phyloP scores from a whole-genome alignment of 2,329 filamentous ascomycete species.

The Ophiocordyceps camponoti-saundersi region DNA sequence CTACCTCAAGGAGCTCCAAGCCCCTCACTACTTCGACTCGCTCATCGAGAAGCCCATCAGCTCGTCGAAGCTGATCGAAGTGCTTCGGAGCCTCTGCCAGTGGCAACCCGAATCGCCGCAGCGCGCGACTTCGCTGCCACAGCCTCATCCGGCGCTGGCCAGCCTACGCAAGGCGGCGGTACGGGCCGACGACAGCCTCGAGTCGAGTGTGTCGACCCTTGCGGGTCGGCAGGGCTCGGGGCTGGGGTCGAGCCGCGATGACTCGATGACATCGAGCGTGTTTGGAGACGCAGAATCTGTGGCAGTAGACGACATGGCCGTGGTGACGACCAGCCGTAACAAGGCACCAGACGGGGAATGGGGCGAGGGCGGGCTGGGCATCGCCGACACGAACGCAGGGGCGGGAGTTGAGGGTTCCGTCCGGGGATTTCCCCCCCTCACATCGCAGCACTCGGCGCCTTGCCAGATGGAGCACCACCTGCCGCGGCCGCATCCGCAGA shows the following conservation, averaged over 20 bases:
- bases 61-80: slow-evolving; percentile 75
- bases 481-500: slow-evolving; percentile 34
- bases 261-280: slow-evolving; percentile 76
- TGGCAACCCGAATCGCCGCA: slow-evolving; percentile 64
- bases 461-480: slow-evolving; percentile 36
- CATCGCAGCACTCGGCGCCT: slow-evolving; percentile 49
- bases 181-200: slow-evolving; percentile 65
- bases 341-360: slow-evolving; percentile 48
- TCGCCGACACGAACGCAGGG: slow-evolving; percentile 43
- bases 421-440: slow-evolving; percentile 32
- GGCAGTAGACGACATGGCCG: slow-evolving; percentile 59
- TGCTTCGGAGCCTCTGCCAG: slow-evolving; percentile 72
- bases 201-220: slow-evolving; percentile 58
- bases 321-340: slow-evolving; percentile 57
- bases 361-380: slow-evolving; percentile 64
- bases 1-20: slow-evolving; percentile 92
- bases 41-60: slow-evolving; percentile 95
- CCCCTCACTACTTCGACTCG: slow-evolving; percentile 88
- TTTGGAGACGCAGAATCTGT: slow-evolving; percentile 76
- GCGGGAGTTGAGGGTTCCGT: slow-evolving; percentile 15
- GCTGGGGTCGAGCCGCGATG: slow-evolving; percentile 67
- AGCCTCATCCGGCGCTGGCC: slow-evolving; percentile 44
- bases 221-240: slow-evolving; percentile 55
- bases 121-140: slow-evolving; percentile 23
- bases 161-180: slow-evolving; percentile 46